Evolutionary conservation across 306 rosid species (phyloP).

Genomic region (Hippophae gyantsensis): DNA sequence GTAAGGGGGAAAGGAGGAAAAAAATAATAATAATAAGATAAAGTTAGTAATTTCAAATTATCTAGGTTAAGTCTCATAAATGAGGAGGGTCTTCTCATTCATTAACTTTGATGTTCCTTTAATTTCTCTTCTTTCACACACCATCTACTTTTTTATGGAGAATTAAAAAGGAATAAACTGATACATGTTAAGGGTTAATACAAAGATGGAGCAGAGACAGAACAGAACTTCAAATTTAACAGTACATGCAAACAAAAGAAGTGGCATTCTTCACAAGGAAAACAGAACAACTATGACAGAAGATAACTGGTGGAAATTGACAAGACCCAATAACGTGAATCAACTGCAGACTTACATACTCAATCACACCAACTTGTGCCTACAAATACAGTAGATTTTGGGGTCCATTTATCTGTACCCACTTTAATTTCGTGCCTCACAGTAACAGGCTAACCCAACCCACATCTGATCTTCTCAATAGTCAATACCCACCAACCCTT

Average conservation of each 20-base stretch:
- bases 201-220: too few species aligned
- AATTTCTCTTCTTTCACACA: background rate
- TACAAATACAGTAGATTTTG: constrained; percentile 25
- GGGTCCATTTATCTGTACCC: constrained; percentile 20
- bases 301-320: constrained; percentile 18
- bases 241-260: background rate
- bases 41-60: too few species aligned
- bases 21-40: background rate
- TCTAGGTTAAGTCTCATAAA: constrained; percentile 3
- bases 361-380: constrained; percentile 25
- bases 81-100: constrained; percentile 18
- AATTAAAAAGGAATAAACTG: constrained; percentile 7
- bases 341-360: constrained; percentile 26
- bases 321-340: constrained; percentile 45
- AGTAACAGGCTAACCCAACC: background rate
- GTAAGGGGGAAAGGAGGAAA: constrained; percentile 10
- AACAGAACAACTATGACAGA: constrained; percentile 11
- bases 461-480: constrained; percentile 9
- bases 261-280: constrained; percentile 10
- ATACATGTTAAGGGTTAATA: background rate
- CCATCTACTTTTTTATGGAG: constrained; percentile 7
- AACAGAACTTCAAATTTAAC: too few species aligned
- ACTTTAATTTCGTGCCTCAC: background rate
- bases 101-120: background rate
- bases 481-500: constrained; percentile 10